Percentiles rank a stretch among this genome's conserved stretches.
Evolutionary conservation across 2,329 filamentous ascomycete species (phyloP).

Genomic region (Venturia aucupariae): DNA sequence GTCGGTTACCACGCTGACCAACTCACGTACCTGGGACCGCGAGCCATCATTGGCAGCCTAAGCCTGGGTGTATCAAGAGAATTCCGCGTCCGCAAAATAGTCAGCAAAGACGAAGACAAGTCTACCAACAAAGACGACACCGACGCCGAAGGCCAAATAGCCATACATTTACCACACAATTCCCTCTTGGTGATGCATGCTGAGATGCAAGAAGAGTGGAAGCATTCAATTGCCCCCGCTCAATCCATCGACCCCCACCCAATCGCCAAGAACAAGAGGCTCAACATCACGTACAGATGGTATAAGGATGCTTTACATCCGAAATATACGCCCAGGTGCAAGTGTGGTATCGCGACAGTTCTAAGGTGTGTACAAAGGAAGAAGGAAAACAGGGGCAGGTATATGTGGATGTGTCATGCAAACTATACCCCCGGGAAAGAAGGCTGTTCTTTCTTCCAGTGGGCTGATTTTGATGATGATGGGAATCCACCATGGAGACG

Average conservation of each 20-base stretch:
- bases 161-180: constrained; percentile 90
- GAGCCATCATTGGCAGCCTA: constrained; percentile 78
- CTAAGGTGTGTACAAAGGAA: constrained; percentile 74
- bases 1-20: constrained; percentile 93
- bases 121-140: constrained; percentile 24
- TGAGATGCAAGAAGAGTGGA: constrained; percentile 97
- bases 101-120: constrained; percentile 36
- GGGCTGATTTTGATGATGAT: constrained; percentile 80
- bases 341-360: constrained; percentile 58
- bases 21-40: constrained; percentile 83
- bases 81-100: constrained; percentile 73
- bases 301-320: constrained; percentile 74
- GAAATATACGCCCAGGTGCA: constrained; percentile 65
- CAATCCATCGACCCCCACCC: constrained; percentile 76
- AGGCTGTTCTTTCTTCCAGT: constrained; percentile 63
- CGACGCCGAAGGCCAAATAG: constrained; percentile 73
- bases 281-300: constrained; percentile 90
- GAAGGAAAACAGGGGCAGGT: constrained; percentile 64
- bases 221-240: constrained; percentile 73
- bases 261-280: constrained; percentile 65
- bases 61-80: constrained; percentile 88
- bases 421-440: constrained; percentile 58
- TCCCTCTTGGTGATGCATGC: constrained; percentile 92
- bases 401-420: constrained; percentile 92
- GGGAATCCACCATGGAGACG: constrained; percentile 61